phyloP scores from a whole-genome alignment of 192 early-diverging fungal genomes.

The Mortierella antarctica region DNA sequence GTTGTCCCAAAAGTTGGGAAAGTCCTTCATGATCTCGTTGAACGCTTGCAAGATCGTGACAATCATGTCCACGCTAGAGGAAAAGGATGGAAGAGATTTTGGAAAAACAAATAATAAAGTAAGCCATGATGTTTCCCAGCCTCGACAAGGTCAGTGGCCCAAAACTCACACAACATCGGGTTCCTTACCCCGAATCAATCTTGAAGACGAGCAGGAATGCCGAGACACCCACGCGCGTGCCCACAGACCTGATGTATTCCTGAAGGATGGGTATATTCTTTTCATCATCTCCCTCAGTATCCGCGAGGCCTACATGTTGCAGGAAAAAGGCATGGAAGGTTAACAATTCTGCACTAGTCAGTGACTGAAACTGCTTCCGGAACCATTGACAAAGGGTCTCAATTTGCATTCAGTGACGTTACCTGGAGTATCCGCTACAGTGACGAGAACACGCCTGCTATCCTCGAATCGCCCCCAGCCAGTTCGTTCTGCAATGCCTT shows the following conservation, averaged over 20 bases:
- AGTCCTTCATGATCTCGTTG: slow-evolving; percentile 53
- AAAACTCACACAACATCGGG: neutral
- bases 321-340: neutral
- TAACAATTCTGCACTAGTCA: neutral
- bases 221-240: slow-evolving; percentile 35
- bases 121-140: neutral
- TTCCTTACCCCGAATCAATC: slow-evolving; percentile 48
- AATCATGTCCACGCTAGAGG: slow-evolving; percentile 45
- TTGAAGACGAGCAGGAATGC: slow-evolving; percentile 51
- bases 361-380: neutral
- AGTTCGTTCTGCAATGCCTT: slow-evolving; percentile 44
- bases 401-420: slow-evolving; percentile 2
- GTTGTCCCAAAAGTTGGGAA: slow-evolving; percentile 50
- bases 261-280: slow-evolving; percentile 54
- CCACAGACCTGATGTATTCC: slow-evolving; percentile 48
- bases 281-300: slow-evolving; percentile 53
- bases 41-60: slow-evolving; percentile 37
- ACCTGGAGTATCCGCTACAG: slow-evolving; percentile 45
- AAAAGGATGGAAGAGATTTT: neutral
- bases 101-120: neutral
- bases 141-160: neutral
- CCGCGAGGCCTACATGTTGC: slow-evolving; percentile 28
- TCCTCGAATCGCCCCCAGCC: slow-evolving; percentile 50
- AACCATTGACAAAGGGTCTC: neutral
- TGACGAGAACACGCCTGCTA: slow-evolving; percentile 37